phyloP scores from a whole-genome alignment of 257 asterid species.

The Mentha longifolia region DNA sequence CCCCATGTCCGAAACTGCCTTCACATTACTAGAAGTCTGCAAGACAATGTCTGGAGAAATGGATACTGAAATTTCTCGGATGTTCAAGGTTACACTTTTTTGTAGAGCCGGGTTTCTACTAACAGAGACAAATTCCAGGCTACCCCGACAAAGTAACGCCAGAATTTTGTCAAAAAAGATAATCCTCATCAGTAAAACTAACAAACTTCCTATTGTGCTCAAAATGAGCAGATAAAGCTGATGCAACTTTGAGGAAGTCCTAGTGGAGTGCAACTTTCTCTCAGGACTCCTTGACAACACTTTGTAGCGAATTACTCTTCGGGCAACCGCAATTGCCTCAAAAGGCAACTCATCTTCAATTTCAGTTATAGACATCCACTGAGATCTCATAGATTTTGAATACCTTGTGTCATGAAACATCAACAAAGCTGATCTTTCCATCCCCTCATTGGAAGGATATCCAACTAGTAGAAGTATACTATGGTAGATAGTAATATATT shows the following conservation, averaged over 20 bases:
- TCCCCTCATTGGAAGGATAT: conserved; percentile 63
- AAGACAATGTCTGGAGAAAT: conserved; percentile 52
- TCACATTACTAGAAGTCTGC: conserved; percentile 40
- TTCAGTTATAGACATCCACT: conserved; percentile 64
- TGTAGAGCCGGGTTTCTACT: conserved; percentile 44
- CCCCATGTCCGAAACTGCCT: conserved; percentile 39
- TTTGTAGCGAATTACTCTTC: conserved; percentile 67
- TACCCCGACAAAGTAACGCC: conserved; percentile 37
- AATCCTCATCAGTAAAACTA: conserved; percentile 43
- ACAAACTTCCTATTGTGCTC: conserved; percentile 43
- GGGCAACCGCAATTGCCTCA: conserved; percentile 81
- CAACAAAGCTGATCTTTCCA: conserved; percentile 53
- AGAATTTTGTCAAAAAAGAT: conserved; percentile 46
- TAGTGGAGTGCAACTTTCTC: conserved; percentile 32
- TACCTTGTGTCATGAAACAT: conserved; percentile 53
- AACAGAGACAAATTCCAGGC: conserved; percentile 38
- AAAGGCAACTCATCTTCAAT: conserved; percentile 68
- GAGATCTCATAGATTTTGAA: conserved; percentile 60
- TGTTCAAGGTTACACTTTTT: conserved; percentile 47
- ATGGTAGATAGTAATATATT: conserved; percentile 61
- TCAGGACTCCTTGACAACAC: conserved; percentile 48
- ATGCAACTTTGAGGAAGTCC: conserved; percentile 49
- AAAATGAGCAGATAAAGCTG: conserved; percentile 53
- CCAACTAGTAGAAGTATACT: conserved; percentile 64
- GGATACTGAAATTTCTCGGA: conserved; percentile 56